Evolutionary conservation across 83 land plant genomes (phyloP).

Genomic region (Isoetes engelmannii): DNA sequence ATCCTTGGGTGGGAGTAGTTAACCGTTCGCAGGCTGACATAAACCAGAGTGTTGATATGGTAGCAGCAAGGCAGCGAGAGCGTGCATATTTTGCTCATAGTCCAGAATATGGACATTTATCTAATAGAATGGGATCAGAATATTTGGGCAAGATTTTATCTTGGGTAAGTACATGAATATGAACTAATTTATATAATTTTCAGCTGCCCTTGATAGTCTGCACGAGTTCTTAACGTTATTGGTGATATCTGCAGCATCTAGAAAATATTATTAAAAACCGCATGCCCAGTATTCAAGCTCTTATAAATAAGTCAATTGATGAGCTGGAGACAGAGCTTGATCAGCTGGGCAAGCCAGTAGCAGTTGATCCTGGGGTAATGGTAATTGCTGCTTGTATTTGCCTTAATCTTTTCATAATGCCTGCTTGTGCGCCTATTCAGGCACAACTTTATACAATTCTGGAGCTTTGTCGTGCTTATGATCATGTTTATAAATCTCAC

Average conservation of each 20-base stretch:
- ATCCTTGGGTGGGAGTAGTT: conserved; percentile 51
- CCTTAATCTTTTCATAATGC: background rate
- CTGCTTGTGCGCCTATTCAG: conserved; percentile 22
- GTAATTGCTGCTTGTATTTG: background rate
- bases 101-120: conserved; percentile 27
- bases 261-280: conserved; percentile 55
- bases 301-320: conserved; percentile 58
- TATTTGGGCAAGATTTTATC: conserved; percentile 35
- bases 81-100: conserved; percentile 32
- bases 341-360: conserved; percentile 63
- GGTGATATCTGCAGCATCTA: conserved; percentile 38
- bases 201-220: background rate
- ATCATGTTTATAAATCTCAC: conserved; percentile 68
- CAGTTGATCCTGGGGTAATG: conserved; percentile 60
- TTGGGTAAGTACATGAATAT: conserved; percentile 16
- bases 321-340: conserved; percentile 68
- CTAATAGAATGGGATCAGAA: conserved; percentile 38
- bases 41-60: conserved; percentile 39
- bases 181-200: background rate
- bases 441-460: conserved; percentile 74
- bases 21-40: conserved; percentile 48
- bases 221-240: background rate
- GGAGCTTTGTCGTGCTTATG: conserved; percentile 81
- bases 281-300: conserved; percentile 56
- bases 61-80: conserved; percentile 37